These are phyloP conservation scores for Coelastrella sp. DNA, from an alignment of 139 green algal genomes.

Conservation along the genomic window DNA sequence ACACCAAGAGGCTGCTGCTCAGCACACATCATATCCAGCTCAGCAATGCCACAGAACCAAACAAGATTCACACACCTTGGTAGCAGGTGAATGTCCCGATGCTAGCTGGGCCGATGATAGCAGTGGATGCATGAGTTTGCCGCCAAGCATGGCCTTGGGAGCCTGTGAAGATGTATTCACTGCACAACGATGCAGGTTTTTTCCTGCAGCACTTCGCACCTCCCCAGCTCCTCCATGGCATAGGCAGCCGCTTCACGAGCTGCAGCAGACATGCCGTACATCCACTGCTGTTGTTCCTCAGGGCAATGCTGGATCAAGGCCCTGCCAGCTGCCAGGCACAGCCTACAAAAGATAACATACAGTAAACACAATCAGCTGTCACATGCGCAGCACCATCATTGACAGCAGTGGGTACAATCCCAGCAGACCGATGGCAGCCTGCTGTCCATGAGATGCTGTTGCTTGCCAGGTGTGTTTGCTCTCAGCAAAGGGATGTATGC, in stretches of 20 bases:
- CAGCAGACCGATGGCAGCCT: no score
- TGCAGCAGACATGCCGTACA: conserved; percentile 3
- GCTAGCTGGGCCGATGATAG: no score
- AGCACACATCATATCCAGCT: no score
- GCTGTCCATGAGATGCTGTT: no score
- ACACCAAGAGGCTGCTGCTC: no score
- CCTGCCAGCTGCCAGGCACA: not conserved
- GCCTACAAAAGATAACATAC: not conserved
- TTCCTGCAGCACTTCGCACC: not conserved
- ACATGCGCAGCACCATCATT: not conserved
- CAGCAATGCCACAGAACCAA: no score
- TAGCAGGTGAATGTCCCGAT: no score
- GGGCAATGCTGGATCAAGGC: not conserved
- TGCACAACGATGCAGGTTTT: not conserved
- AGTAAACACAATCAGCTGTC: no score
- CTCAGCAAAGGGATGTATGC: no score
- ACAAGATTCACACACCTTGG: no score
- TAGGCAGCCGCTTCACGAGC: conserved; percentile 5
- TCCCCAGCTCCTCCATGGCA: not conserved
- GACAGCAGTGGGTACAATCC: not conserved
- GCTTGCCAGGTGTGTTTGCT: no score
- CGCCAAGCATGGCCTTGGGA: not conserved
- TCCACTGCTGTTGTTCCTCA: conserved; percentile 15
- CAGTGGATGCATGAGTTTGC: not conserved
- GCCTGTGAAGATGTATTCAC: not conserved